Evolutionary conservation across 202 grass and related monocot genomes (phyloP), one percentile per base, ranked within the genome.

Genomic region (Setaria italica): DNA sequence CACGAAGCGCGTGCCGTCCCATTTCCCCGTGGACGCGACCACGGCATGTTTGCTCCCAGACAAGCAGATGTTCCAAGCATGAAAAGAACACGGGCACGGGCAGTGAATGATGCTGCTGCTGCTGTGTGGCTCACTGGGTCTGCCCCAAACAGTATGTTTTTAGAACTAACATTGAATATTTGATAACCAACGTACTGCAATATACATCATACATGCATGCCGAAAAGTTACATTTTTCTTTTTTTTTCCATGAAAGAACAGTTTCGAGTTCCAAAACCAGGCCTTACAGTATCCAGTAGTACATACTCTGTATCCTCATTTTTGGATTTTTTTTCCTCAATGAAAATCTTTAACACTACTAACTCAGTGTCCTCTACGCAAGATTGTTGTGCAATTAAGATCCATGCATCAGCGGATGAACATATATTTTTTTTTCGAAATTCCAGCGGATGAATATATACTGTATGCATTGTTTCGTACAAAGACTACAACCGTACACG

Each of bases 61-160:
- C 71, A 76, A 65, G 12, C 47, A 56, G 20, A 54, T 76, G 59
- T 33, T 84, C 59, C 48, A 67, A 84, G 54, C 58, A 30, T 16
- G 15, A 74, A 74, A 84, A 51, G 50, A 55, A 64, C 15, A 51
- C 14, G 30, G n/a, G 0, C 16, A 19, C 0, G 16, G 25, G 5
- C 0, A 7, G 25, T 25, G 25, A 25, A 4, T 41, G 39, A 41
- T 35, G 29, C 12, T 39, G 46, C 1, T 54, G 47, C 1, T 53
- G 62, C 29, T 33, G 43, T 21, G 25, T 25, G 25, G 25, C 25
- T 25, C 25, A 25, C 25, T 25, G 25, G 25, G 25, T 25, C 25
- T 25, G 25, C 25, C 25, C 25, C 25, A 25, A 25, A 25, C 25
- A 25, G 25, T 25, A 25, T 25, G 25, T 25, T 41, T 41, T 41